Conservation (phyloP, 306 rosid genomes). For the Hylodesmum podocarpum region DNA sequence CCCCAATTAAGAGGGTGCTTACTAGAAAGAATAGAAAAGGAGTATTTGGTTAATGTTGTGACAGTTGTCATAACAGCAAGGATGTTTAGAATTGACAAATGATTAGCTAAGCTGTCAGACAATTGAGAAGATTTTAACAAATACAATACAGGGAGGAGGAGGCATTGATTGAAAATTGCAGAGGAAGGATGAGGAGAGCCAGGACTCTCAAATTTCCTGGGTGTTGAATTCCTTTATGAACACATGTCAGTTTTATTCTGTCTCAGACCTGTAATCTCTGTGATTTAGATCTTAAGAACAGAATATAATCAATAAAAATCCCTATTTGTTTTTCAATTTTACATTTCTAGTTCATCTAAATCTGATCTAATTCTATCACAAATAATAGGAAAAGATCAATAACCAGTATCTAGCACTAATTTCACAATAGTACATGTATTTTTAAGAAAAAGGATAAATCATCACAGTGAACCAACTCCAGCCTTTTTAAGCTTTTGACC, state of each 20-base stretch:
- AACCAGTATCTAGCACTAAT: not conserved
- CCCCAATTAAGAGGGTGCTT: not conserved
- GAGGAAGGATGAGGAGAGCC: not conserved
- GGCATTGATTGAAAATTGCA: not conserved
- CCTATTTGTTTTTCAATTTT: not conserved
- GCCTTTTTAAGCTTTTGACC: not conserved
- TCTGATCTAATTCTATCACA: not conserved
- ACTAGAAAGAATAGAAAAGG: not conserved
- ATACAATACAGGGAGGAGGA: not conserved
- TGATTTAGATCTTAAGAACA: not conserved
- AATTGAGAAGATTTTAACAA: not conserved
- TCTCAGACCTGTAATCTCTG: not conserved
- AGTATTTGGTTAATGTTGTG: not conserved
- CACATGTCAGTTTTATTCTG: not conserved
- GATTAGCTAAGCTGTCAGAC: not conserved
- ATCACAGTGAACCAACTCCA: not conserved
- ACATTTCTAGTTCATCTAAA: not conserved
- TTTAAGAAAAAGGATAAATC: not conserved
- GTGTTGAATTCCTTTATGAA: not conserved
- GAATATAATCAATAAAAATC: not conserved
- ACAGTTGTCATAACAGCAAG: not conserved
- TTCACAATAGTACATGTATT: not conserved
- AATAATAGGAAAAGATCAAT: constrained; percentile 16
- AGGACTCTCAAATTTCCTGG: not conserved
- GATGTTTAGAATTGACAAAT: not conserved